Conservation (phyloP, 139 green algal genomes). For the Coelastrella sp. region DNA sequence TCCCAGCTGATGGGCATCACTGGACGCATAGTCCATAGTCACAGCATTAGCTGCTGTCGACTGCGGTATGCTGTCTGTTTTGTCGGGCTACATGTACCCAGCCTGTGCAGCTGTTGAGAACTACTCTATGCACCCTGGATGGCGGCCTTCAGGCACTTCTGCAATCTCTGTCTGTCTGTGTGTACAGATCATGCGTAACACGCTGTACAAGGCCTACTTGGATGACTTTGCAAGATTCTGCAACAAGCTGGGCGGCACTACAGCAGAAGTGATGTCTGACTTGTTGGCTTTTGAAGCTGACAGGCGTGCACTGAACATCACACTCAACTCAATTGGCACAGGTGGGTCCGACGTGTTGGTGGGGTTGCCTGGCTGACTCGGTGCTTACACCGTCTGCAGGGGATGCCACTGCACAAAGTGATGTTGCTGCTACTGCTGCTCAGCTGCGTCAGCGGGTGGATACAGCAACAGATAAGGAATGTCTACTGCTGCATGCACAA, state of each 20-base stretch:
- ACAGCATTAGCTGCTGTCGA: background rate
- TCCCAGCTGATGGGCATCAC: no score
- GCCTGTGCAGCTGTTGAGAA: no score
- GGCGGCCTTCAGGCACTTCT: no score
- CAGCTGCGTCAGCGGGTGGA: no score
- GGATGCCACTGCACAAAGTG: no score
- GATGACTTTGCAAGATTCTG: constrained; percentile 96
- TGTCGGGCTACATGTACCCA: no score
- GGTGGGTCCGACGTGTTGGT: background rate
- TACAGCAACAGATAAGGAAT: no score
- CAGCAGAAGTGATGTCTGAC: constrained; percentile 93
- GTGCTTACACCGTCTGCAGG: no score
- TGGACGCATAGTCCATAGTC: background rate
- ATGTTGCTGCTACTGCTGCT: no score
- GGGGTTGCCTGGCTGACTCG: no score
- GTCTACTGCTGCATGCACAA: no score
- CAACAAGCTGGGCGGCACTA: constrained; percentile 87
- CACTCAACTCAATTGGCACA: constrained; percentile 97
- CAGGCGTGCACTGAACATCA: constrained; percentile 98
- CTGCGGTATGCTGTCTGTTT: background rate
- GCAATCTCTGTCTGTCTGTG: background rate
- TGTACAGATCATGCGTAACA: constrained; percentile 95
- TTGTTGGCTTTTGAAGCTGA: constrained; percentile 98
- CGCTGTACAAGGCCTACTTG: constrained; percentile 99
- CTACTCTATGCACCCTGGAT: no score